These are phyloP conservation scores for Cytospora paraplurivora DNA, from an alignment of 2,329 filamentous ascomycete species.

Conservation along the genomic window DNA sequence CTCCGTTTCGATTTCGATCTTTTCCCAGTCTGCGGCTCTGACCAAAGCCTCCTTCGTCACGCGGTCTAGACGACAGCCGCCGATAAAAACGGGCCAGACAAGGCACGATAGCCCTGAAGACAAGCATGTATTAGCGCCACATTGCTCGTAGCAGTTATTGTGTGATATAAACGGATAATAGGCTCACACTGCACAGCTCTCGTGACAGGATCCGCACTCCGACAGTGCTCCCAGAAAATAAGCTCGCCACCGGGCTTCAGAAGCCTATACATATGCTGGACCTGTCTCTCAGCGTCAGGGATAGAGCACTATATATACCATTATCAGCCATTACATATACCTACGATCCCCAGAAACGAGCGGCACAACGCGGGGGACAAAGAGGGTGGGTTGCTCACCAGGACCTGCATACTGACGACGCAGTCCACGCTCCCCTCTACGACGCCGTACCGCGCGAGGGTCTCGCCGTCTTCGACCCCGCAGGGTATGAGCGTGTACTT, in stretches of 20 bases:
- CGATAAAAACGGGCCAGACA: slow-evolving; percentile 37
- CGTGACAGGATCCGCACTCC: slow-evolving; percentile 36
- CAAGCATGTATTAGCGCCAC: background rate
- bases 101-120: slow-evolving; percentile 35
- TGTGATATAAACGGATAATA: background rate
- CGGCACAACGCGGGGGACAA: too few species aligned
- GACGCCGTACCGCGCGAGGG: slow-evolving; percentile 42
- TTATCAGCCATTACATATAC: background rate
- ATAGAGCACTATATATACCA: slow-evolving; percentile 39
- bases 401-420: slow-evolving; percentile 46
- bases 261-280: slow-evolving; percentile 42
- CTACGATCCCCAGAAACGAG: background rate
- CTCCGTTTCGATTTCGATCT: slow-evolving; percentile 34
- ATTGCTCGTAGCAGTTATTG: background rate
- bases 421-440: slow-evolving; percentile 41
- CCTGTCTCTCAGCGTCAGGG: slow-evolving; percentile 33
- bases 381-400: slow-evolving; percentile 30
- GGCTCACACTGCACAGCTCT: slow-evolving; percentile 36
- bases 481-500: slow-evolving; percentile 43
- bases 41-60: slow-evolving; percentile 36
- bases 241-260: slow-evolving; percentile 49
- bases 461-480: slow-evolving; percentile 44
- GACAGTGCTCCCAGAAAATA: slow-evolving; percentile 49
- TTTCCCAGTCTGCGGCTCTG: slow-evolving; percentile 39
- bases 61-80: slow-evolving; percentile 37